These are phyloP conservation scores for Ophiostoma populinum DNA, from an alignment of 2,329 filamentous ascomycete species.

Conservation along the genomic window DNA sequence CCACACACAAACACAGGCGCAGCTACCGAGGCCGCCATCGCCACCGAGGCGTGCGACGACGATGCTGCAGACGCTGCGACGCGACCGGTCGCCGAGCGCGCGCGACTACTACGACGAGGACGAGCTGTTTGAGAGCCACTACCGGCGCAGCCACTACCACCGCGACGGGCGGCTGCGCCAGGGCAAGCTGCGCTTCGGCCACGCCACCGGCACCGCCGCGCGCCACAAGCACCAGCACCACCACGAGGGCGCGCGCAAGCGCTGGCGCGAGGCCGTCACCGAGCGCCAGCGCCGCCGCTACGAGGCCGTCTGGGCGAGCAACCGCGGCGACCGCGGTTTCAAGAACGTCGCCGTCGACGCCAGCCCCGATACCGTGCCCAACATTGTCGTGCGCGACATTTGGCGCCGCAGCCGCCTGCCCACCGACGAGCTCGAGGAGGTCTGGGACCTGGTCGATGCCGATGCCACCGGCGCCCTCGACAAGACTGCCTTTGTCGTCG, in stretches of 20 bases:
- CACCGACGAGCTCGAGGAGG: conserved; percentile 49
- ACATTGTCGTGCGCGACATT: conserved; percentile 56
- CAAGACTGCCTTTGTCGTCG: conserved; percentile 63
- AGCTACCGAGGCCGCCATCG: conserved; percentile 14
- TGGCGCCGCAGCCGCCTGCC: conserved; percentile 56
- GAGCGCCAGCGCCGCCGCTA: conserved; percentile 61
- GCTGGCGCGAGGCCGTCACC: conserved; percentile 62
- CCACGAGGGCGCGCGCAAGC: conserved; percentile 55
- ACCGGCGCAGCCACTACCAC: conserved; percentile 12
- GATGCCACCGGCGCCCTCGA: conserved; percentile 35
- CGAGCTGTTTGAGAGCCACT: conserved; percentile 3
- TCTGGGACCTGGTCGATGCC: conserved; percentile 59
- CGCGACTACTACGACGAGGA: conserved; percentile 35
- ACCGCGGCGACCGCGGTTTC: conserved; percentile 36
- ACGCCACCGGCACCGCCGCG: conserved; percentile 17
- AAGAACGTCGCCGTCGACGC: neutral
- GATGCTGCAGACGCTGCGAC: conserved; percentile 50
- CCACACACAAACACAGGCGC: conserved; percentile 13
- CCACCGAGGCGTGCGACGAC: conserved; percentile 14
- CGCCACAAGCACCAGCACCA: conserved; percentile 68
- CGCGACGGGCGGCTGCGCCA: conserved; percentile 23
- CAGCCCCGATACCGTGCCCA: conserved; percentile 37
- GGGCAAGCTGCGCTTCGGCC: conserved; percentile 14
- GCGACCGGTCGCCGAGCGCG: conserved; percentile 24
- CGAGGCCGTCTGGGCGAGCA: conserved; percentile 72